phyloP scores from a whole-genome alignment of 2,329 filamentous ascomycete genomes.

The Penicillium verrucosum region DNA sequence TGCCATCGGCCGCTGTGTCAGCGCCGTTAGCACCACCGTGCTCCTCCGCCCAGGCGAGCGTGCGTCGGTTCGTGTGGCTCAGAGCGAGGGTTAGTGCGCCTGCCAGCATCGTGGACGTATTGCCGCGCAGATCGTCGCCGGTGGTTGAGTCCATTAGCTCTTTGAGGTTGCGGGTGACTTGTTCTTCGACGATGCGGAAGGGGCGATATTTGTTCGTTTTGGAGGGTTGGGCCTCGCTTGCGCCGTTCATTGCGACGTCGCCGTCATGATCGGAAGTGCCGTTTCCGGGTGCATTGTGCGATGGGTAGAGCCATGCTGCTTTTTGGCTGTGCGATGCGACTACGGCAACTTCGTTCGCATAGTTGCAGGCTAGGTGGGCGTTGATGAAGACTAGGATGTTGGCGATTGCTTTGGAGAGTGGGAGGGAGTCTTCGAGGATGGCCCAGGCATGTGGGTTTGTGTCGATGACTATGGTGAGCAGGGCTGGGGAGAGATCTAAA shows the following conservation, averaged over 20 bases:
- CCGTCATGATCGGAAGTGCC: constrained; percentile 36
- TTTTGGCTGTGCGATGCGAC: constrained; percentile 85
- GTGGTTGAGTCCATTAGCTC: constrained; percentile 69
- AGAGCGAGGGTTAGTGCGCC: constrained; percentile 88
- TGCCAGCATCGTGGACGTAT: constrained; percentile 80
- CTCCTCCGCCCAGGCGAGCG: constrained; percentile 61
- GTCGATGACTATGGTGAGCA: constrained; percentile 88
- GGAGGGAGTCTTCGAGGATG: constrained; percentile 67
- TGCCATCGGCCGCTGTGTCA: constrained; percentile 37
- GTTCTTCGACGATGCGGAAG: constrained; percentile 81
- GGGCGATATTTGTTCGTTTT: constrained; percentile 88
- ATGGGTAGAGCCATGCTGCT: constrained; percentile 86
- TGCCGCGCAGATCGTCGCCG: constrained; percentile 54
- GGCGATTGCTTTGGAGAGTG: constrained; percentile 79
- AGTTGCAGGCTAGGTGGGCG: constrained; percentile 89
- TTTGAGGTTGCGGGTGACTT: constrained; percentile 70
- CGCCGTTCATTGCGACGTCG: constrained; percentile 59
- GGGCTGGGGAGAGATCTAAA: constrained; percentile 64
- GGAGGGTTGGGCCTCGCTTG: constrained; percentile 28
- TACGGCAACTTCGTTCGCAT: constrained; percentile 87
- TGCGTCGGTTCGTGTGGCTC: constrained; percentile 82
- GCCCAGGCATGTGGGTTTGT: constrained; percentile 96
- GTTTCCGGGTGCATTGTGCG: constrained; percentile 21
- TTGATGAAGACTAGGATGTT: constrained; percentile 95
- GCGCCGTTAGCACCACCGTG: constrained; percentile 44